These are phyloP conservation scores for Ogataea allantospora DNA, from an alignment of 805 yeast genomes.

Conservation along the genomic window DNA sequence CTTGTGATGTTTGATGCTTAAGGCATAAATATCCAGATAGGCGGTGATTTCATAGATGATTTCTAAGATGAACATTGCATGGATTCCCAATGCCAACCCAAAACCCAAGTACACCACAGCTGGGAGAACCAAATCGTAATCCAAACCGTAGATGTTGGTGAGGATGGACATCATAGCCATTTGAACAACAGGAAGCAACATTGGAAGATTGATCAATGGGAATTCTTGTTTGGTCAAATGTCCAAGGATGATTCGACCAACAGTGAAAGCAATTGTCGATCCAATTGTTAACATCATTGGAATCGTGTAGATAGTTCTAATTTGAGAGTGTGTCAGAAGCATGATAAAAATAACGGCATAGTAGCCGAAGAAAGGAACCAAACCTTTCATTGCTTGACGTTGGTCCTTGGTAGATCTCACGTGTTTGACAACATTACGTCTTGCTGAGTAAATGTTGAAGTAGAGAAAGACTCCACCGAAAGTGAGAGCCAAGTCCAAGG, in stretches of 20 bases:
- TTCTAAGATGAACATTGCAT: conserved; percentile 70
- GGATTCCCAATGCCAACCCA: conserved; percentile 65
- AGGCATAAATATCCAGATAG: conserved; percentile 81
- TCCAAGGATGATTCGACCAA: conserved; percentile 87
- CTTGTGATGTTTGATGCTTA: conserved; percentile 78
- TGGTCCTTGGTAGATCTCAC: conserved; percentile 31
- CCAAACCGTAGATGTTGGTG: conserved; percentile 38
- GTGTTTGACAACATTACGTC: conserved; percentile 53
- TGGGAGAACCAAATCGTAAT: conserved; percentile 42
- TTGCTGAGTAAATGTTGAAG: conserved; percentile 68
- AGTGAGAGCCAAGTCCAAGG: conserved; percentile 43
- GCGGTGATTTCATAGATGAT: conserved; percentile 76
- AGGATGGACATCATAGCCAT: conserved; percentile 36
- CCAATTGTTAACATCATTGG: conserved; percentile 73
- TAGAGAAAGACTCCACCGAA: conserved; percentile 54
- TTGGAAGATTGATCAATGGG: conserved; percentile 72
- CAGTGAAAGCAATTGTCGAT: conserved; percentile 72
- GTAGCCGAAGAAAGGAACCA: conserved; percentile 66
- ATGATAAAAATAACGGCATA: conserved; percentile 48
- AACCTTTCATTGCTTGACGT: conserved; percentile 46
- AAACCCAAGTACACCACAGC: conserved; percentile 64
- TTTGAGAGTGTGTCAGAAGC: conserved; percentile 49
- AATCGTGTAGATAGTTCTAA: conserved; percentile 43
- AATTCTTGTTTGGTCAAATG: conserved; percentile 79
- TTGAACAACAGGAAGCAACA: conserved; percentile 61